These are phyloP conservation scores for Geranomyces variabilis DNA, from an alignment of 192 early-diverging fungal genomes.

Conservation along the genomic window DNA sequence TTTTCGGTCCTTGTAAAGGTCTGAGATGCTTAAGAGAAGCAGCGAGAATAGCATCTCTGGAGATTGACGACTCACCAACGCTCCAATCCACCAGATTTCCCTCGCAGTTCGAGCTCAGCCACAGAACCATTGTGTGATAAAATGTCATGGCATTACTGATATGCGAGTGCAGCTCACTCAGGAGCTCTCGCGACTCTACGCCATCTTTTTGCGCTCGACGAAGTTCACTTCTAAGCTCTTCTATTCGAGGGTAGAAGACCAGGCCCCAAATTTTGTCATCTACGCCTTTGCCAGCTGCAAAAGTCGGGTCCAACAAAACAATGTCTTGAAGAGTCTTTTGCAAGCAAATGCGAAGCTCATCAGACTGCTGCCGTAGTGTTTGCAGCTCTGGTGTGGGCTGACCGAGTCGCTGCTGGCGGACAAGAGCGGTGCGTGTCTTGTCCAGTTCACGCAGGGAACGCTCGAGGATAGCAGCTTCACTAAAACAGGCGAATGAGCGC, in stretches of 20 bases:
- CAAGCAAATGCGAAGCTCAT: conserved; percentile 18
- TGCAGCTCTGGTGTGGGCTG: neutral
- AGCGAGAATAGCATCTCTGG: too few species aligned
- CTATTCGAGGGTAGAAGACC: conserved; percentile 41
- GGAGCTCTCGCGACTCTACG: neutral
- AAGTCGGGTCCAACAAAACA: conserved; percentile 14
- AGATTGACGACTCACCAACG: neutral
- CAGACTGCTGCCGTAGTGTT: neutral
- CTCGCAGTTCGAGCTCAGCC: conserved; percentile 11
- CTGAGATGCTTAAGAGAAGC: neutral
- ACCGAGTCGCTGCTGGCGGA: neutral
- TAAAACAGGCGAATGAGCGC: neutral
- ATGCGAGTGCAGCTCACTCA: conserved; percentile 16
- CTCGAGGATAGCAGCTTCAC: neutral
- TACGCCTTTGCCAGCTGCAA: conserved; percentile 19
- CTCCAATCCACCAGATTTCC: neutral
- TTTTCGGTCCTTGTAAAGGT: neutral
- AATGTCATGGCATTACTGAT: conserved; percentile 36
- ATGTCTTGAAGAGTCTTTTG: conserved; percentile 29
- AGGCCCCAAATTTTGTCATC: conserved; percentile 48
- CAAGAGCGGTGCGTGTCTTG: neutral
- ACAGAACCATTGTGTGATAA: conserved; percentile 43
- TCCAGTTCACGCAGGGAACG: conserved; percentile 1
- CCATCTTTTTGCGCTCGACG: neutral
- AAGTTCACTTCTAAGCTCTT: conserved; percentile 30